Percentiles rank a stretch among this genome's conserved stretches.
Evolutionary conservation across 1,284 basidiomycete species (phyloP).

Genomic region (Pterulicium gracile): DNA sequence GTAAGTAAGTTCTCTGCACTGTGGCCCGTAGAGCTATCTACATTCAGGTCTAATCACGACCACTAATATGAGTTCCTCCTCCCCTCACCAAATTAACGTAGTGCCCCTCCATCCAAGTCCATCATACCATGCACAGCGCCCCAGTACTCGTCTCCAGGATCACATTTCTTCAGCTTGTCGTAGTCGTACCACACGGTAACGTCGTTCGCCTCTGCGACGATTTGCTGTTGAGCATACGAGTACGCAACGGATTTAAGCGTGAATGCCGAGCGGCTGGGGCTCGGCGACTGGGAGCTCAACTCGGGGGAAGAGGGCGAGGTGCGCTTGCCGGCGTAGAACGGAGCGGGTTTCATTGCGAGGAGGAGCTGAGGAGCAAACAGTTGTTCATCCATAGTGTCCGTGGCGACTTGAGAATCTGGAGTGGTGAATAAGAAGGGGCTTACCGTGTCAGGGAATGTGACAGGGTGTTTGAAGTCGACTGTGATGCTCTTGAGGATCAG

Average conservation of each 20-base stretch:
- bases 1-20: too few species aligned
- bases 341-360: constrained; percentile 26
- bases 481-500: constrained; percentile 63
- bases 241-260: constrained; percentile 42
- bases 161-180: constrained; percentile 48
- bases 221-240: constrained; percentile 45
- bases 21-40: too few species aligned
- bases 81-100: too few species aligned
- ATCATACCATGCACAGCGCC: constrained; percentile 12
- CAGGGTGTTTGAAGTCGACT: constrained; percentile 54
- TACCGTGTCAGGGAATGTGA: constrained; percentile 64
- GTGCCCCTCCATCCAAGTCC: too few species aligned
- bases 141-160: constrained; percentile 35
- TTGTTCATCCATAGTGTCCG: too few species aligned
- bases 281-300: constrained; percentile 6
- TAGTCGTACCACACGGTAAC: constrained; percentile 71
- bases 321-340: background rate
- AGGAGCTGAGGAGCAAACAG: constrained; percentile 40
- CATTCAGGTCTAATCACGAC: too few species aligned
- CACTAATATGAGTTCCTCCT: too few species aligned
- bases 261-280: constrained; percentile 30
- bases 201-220: constrained; percentile 55
- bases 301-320: too few species aligned
- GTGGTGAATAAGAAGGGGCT: too few species aligned
- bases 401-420: too few species aligned